Evolutionary conservation across 495 filamentous ascomycete species (phyloP).

Genomic region (Neurospora sp.): DNA sequence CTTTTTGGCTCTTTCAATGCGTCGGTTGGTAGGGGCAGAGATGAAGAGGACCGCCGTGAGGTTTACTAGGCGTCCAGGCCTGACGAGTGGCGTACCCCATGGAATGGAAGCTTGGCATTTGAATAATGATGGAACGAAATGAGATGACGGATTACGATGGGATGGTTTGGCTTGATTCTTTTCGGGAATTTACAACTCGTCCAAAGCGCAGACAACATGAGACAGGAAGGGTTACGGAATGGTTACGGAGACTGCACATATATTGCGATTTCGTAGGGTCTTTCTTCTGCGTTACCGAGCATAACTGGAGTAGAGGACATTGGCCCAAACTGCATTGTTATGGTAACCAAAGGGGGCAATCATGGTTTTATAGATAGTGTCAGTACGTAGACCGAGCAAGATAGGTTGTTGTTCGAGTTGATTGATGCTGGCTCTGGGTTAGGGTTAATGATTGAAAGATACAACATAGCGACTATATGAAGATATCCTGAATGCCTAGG

Average conservation of each 20-base stretch:
- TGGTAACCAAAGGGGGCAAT: not conserved
- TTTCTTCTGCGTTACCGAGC: not conserved
- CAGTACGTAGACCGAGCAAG: not conserved
- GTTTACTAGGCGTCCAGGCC: not conserved
- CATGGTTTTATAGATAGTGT: not conserved
- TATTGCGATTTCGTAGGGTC: not conserved
- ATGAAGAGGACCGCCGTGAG: not conserved
- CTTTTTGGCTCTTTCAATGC: slow-evolving; percentile 48
- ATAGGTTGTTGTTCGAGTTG: not conserved
- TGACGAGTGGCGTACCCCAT: not conserved
- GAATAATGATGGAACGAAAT: not conserved
- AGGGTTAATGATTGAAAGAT: not conserved
- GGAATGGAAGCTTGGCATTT: not conserved
- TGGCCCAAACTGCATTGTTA: not conserved
- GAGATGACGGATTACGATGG: not conserved
- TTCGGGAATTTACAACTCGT: not conserved
- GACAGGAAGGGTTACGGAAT: not conserved
- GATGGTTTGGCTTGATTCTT: not conserved
- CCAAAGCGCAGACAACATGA: not conserved
- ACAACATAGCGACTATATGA: not conserved
- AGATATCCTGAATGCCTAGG: not conserved
- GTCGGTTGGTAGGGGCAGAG: not conserved
- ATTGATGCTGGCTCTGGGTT: not conserved
- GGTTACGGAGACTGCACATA: not conserved
- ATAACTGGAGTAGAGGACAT: not conserved